Evolutionary conservation across 2,329 filamentous ascomycete genomes (phyloP), one percentile per base, ranked within the genome.

Genomic region (Berkeleyomyces basicola): DNA sequence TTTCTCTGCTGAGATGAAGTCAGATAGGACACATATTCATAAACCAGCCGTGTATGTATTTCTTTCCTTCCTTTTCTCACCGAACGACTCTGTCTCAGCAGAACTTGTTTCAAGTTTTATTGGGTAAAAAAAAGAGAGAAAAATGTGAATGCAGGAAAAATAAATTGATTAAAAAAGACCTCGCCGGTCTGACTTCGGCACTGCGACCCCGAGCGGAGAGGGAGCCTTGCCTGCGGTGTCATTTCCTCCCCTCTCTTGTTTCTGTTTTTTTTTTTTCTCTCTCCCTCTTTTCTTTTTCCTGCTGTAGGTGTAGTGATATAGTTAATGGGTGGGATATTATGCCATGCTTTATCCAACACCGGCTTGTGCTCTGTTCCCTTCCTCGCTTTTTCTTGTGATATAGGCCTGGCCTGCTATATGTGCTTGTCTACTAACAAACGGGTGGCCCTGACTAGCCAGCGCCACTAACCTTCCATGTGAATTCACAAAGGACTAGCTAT

Each of bases 361-460:
- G 10, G 16, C n/a, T 31, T 53, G 9, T 6, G 9, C 16, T 2
- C 31, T 53, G 10, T 14, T 11, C 14, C 31, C 7, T 14, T 11
- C 31, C 33, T 37, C 49, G 36, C 37, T 37, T 31, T 39, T 55
- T n/a, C 33, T 55, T 14, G 11, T n/a, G 33, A 55, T 55, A 55
- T 55, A 55, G 49, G 31, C 33, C 36, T 14, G 10, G 11, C 49
- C 49, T 39, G 14, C 49, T 53, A 53, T 53, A 55, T 55, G 49
- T 55, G 49, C 4, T 37, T 36, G 31, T 55, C 33, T 31, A 55
- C 49, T 39, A 55, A 55, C 49, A 55, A 55, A 37, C 49, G 49
- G 49, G 33, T 55, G 49, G 46, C 37, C 46, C 46, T 61, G 59
- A 61, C 59, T 53, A 51, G 49, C 10, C 39, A 58, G 44, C 37